A percentile compares a stretch with the other conserved stretches of the same genome.
phyloP scores from a whole-genome alignment of 2,329 filamentous ascomycete species.

The Sporothrix curviconia region DNA sequence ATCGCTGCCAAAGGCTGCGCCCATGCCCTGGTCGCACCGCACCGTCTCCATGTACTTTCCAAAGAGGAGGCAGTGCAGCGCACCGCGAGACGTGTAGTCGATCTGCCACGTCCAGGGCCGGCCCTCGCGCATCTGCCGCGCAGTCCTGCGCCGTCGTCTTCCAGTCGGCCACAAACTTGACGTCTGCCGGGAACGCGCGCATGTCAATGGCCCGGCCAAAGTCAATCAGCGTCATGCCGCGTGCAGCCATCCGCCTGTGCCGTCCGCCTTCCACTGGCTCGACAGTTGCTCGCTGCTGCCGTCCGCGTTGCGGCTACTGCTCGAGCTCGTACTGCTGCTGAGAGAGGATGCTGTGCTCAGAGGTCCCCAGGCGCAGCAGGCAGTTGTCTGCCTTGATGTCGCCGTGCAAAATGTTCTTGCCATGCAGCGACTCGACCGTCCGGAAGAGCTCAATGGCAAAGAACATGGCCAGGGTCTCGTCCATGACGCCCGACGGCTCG shows the following conservation, averaged over 20 bases:
- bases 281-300: constrained; percentile 35
- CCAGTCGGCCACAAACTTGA: constrained; percentile 94
- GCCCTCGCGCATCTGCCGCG: constrained; percentile 87
- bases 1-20: constrained; percentile 18
- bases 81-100: constrained; percentile 87
- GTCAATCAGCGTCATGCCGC: constrained; percentile 84
- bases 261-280: constrained; percentile 64
- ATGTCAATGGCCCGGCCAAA: constrained; percentile 95
- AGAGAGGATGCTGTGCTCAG: constrained; percentile 23
- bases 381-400: constrained; percentile 96
- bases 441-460: constrained; percentile 87
- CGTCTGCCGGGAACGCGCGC: constrained; percentile 67
- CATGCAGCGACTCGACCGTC: constrained; percentile 80
- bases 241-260: constrained; percentile 66
- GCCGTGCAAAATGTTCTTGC: constrained; percentile 75
- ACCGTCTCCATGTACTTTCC: constrained; percentile 89
- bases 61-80: constrained; percentile 82
- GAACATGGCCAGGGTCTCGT: constrained; percentile 91
- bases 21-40: constrained; percentile 35
- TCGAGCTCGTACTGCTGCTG: constrained; percentile 24
- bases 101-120: constrained; percentile 97
- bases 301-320: constrained; percentile 21
- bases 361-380: constrained; percentile 69
- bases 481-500: constrained; percentile 69
- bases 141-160: constrained; percentile 82